These are phyloP conservation scores for Aureobasidium lini DNA, from an alignment of 2,329 filamentous ascomycete genomes.

Conservation along the genomic window DNA sequence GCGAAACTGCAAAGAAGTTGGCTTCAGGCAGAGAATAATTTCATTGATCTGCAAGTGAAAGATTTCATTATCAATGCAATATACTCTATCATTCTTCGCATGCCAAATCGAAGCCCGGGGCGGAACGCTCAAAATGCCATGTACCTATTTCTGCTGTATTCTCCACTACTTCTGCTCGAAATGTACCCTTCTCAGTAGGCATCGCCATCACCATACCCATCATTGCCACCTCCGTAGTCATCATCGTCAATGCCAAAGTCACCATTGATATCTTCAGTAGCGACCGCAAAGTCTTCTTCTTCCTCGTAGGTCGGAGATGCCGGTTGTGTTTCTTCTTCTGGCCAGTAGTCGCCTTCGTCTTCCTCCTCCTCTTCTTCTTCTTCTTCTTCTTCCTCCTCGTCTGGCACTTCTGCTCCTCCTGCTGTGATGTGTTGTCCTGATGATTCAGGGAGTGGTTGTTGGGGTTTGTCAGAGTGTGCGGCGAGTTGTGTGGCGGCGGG, in stretches of 20 bases:
- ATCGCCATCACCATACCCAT: neutral
- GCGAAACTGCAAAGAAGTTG: too few relatives aligned
- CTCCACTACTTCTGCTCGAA: too few relatives aligned
- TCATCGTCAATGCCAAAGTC: slow-evolving; percentile 16
- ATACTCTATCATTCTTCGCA: too few relatives aligned
- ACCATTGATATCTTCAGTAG: neutral
- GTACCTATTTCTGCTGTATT: too few relatives aligned
- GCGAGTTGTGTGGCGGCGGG: neutral
- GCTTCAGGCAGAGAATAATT: too few relatives aligned
- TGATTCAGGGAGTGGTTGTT: neutral
- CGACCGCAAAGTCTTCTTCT: slow-evolving; percentile 4
- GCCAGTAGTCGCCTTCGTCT: slow-evolving; percentile 15
- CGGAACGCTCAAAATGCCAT: too few relatives aligned
- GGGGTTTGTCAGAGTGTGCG: neutral
- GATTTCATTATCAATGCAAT: too few relatives aligned
- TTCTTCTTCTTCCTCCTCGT: slow-evolving; percentile 13
- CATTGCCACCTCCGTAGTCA: slow-evolving; percentile 11
- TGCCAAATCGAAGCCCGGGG: too few relatives aligned
- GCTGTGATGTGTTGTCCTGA: neutral
- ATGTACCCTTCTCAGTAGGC: too few relatives aligned
- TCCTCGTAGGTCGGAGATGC: neutral
- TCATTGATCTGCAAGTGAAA: too few relatives aligned
- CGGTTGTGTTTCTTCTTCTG: neutral
- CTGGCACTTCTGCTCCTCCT: slow-evolving; percentile 9
- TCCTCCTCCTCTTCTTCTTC: slow-evolving; percentile 17